Evolutionary conservation across 2,329 filamentous ascomycete genomes (phyloP).

Genomic region (Fusarium guadeloupense): DNA sequence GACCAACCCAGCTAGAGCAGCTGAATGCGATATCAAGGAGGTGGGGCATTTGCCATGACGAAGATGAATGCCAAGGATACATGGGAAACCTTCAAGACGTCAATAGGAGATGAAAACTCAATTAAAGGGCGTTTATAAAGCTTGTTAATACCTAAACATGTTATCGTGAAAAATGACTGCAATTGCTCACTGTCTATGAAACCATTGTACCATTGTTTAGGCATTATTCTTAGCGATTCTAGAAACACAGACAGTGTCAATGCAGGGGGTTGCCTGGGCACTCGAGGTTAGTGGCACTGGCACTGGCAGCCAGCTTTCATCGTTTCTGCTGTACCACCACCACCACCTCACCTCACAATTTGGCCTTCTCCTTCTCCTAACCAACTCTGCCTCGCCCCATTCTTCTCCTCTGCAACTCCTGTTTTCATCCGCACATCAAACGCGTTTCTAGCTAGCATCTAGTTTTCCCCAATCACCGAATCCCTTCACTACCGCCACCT

Average conservation of each 20-base stretch:
- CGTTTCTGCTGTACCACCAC: slow-evolving; percentile 30
- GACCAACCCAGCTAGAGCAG: slow-evolving; percentile 35
- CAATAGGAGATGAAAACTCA: background rate
- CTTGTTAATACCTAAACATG: background rate
- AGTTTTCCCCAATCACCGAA: slow-evolving; percentile 6
- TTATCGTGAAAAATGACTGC: too few relatives aligned
- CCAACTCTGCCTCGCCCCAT: background rate
- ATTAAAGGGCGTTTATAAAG: background rate
- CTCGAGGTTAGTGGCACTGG: slow-evolving; percentile 20
- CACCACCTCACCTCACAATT: too few relatives aligned
- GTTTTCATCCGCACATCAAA: slow-evolving; percentile 8
- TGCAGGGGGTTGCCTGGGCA: slow-evolving; percentile 39
- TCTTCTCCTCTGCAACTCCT: slow-evolving; percentile 19
- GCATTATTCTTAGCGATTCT: slow-evolving; percentile 44
- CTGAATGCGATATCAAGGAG: slow-evolving; percentile 30
- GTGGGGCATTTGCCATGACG: slow-evolving; percentile 37
- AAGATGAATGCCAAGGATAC: slow-evolving; percentile 22
- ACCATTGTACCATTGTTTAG: slow-evolving; percentile 1
- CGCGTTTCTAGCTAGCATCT: slow-evolving; percentile 7
- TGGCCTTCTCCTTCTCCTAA: slow-evolving; percentile 23
- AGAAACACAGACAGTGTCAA: slow-evolving; percentile 40
- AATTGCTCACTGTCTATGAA: background rate
- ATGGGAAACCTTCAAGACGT: slow-evolving; percentile 6
- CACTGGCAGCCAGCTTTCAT: slow-evolving; percentile 24
- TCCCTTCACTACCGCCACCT: slow-evolving; percentile 8